These are phyloP conservation scores for Boeremia lycopersici DNA, from an alignment of 2,329 filamentous ascomycete genomes.

Conservation along the genomic window DNA sequence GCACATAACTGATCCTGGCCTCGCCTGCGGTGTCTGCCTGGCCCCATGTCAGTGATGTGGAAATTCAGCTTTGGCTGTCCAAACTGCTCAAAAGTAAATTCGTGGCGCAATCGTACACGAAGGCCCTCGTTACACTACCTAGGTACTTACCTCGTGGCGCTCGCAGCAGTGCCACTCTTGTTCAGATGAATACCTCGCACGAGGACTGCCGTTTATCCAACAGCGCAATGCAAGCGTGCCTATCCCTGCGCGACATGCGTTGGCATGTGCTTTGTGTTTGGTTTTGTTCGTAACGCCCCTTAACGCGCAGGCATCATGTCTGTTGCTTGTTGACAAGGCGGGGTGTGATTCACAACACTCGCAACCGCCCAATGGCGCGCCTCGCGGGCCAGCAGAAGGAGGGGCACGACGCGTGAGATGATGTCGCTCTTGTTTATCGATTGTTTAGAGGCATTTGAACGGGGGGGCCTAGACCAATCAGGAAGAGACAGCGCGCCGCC, in stretches of 20 bases:
- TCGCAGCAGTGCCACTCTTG: too few relatives aligned
- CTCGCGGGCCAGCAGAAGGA: constrained; percentile 19
- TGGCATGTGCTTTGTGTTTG: background rate
- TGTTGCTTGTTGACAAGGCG: constrained; percentile 7
- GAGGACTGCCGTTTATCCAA: too few relatives aligned
- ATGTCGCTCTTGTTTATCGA: constrained; percentile 24
- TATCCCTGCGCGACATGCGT: background rate
- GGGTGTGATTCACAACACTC: background rate
- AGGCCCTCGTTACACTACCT: too few relatives aligned
- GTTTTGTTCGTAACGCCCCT: background rate
- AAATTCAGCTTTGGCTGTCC: too few relatives aligned
- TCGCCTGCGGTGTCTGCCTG: too few relatives aligned
- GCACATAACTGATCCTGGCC: too few relatives aligned
- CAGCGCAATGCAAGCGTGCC: background rate
- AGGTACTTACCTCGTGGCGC: too few relatives aligned
- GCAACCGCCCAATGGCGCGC: constrained; percentile 20
- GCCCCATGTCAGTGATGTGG: too few relatives aligned
- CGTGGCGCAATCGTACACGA: too few relatives aligned
- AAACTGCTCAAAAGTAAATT: too few relatives aligned
- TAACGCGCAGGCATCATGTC: constrained; percentile 6
- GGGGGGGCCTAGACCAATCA: constrained; percentile 22
- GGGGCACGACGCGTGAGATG: constrained; percentile 25
- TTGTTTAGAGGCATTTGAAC: constrained; percentile 11
- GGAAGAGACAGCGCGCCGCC: constrained; percentile 7
- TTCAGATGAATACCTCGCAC: too few relatives aligned